Percentiles rank a stretch among this genome's conserved stretches.
phyloP scores from a whole-genome alignment of 75 land plant species.

The Larix kaempferi region DNA sequence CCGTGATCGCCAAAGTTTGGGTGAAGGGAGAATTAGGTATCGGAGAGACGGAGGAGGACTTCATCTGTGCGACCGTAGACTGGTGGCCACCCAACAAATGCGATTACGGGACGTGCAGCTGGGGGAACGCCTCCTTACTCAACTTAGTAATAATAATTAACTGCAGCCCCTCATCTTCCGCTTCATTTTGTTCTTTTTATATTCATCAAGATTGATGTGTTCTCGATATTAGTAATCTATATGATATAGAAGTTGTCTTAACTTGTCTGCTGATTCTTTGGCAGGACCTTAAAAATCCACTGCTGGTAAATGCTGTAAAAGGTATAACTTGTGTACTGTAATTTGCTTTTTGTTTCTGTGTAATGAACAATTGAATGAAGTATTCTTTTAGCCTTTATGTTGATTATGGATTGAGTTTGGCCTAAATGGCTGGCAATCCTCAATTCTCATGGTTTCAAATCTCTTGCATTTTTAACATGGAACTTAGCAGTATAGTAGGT shows the following conservation, averaged over 20 bases:
- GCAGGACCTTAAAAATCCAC: conserved; percentile 29
- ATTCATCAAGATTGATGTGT: neutral
- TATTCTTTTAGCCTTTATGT: too few relatives aligned
- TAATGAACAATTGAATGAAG: too few relatives aligned
- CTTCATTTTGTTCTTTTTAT: neutral
- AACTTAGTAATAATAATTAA: conserved; percentile 35
- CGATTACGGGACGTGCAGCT: conserved; percentile 44
- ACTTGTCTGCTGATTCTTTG: neutral
- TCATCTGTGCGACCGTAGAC: conserved; percentile 59
- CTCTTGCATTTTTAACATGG: too few relatives aligned
- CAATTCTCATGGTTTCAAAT: too few relatives aligned
- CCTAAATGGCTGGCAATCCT: too few relatives aligned
- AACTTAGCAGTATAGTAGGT: too few relatives aligned
- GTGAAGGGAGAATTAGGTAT: conserved; percentile 1
- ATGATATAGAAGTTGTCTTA: neutral
- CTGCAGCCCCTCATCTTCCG: neutral
- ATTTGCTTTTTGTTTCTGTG: too few relatives aligned
- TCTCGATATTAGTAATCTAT: neutral
- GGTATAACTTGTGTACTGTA: conserved; percentile 11
- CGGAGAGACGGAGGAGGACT: conserved; percentile 38
- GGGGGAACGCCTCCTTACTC: conserved; percentile 37
- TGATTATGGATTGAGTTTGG: too few relatives aligned
- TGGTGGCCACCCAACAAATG: conserved; percentile 72
- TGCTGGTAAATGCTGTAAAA: conserved; percentile 28
- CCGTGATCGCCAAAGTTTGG: too few relatives aligned